Percentiles rank a stretch among this genome's conserved stretches.
These are phyloP conservation scores for Vitis rupestris DNA, from an alignment of 164 flowering plant species.

Conservation along the genomic window DNA sequence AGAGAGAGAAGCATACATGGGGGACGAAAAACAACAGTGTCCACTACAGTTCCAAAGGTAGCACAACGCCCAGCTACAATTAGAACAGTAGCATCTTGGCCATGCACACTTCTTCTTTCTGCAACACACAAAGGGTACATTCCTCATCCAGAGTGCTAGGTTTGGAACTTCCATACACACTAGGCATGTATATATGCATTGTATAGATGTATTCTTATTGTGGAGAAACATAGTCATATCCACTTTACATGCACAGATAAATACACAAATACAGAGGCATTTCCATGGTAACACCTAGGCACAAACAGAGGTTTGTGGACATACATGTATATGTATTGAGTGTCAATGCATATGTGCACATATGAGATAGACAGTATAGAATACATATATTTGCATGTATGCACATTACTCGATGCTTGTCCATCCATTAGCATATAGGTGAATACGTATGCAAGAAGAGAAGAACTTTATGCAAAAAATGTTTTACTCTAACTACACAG, in stretches of 20 bases:
- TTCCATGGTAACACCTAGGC: not conserved
- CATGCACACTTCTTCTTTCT: conserved; percentile 36
- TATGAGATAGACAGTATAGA: not conserved
- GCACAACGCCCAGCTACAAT: conserved; percentile 23
- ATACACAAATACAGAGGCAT: not conserved
- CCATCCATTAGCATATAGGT: not conserved
- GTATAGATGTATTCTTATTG: not conserved
- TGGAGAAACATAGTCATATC: not conserved
- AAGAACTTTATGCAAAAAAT: not conserved
- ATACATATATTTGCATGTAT: not conserved
- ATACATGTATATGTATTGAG: not conserved
- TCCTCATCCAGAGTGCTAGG: conserved; percentile 16
- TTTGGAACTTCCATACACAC: not conserved
- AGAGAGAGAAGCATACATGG: conserved; percentile 24
- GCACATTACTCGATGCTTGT: not conserved
- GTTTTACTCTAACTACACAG: not conserved
- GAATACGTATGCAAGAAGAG: not conserved
- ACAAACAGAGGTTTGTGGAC: not conserved
- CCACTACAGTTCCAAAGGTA: conserved; percentile 26
- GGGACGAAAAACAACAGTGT: conserved; percentile 15
- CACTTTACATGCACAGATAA: not conserved
- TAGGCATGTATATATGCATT: not conserved
- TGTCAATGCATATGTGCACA: not conserved
- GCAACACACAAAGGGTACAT: conserved; percentile 24
- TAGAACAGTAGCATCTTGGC: conserved; percentile 15